Evolutionary conservation across 306 rosid genomes (phyloP).

Genomic region (Castanopsis chinensis): DNA sequence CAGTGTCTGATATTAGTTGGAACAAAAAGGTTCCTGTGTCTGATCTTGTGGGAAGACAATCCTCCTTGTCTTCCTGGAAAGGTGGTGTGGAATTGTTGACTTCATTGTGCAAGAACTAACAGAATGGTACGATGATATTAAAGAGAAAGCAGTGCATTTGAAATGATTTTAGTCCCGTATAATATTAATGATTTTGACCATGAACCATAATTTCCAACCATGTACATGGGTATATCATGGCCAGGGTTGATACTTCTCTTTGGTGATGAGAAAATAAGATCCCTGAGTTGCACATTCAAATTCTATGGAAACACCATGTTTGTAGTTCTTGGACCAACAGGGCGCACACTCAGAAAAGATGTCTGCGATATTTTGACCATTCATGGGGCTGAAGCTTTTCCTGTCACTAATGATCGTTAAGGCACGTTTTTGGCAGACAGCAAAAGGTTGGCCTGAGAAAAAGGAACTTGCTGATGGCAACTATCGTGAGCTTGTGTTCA

Average conservation of each 20-base stretch:
- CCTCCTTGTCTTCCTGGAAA: conserved; percentile 23
- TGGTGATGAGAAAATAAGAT: conserved; percentile 31
- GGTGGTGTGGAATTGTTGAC: too few relatives aligned
- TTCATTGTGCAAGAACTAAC: conserved; percentile 21
- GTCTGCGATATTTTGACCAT: conserved; percentile 15
- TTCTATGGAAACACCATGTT: conserved; percentile 26
- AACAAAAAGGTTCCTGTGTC: too few relatives aligned
- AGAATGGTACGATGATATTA: conserved; percentile 19
- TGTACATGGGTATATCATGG: conserved; percentile 18
- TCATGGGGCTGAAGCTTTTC: conserved; percentile 42
- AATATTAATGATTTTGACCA: too few relatives aligned
- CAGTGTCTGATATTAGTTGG: too few relatives aligned
- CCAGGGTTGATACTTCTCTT: conserved; percentile 9
- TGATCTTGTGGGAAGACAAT: conserved; percentile 36
- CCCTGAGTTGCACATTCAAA: conserved; percentile 27
- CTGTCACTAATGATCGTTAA: conserved; percentile 38
- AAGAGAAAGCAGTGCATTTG: conserved; percentile 25
- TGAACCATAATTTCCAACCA: too few relatives aligned
- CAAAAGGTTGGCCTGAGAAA: conserved; percentile 33
- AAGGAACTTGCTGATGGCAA: too few relatives aligned
- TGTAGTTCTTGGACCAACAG: conserved; percentile 27
- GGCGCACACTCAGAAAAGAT: conserved; percentile 9
- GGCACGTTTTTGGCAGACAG: conserved; percentile 15
- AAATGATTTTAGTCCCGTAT: conserved; percentile 21
- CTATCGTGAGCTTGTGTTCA: too few relatives aligned